Percentiles rank a stretch among this genome's conserved stretches.
These are phyloP conservation scores for Sclerotinia glacialis DNA, from an alignment of 2,329 filamentous ascomycete species.

Conservation along the genomic window DNA sequence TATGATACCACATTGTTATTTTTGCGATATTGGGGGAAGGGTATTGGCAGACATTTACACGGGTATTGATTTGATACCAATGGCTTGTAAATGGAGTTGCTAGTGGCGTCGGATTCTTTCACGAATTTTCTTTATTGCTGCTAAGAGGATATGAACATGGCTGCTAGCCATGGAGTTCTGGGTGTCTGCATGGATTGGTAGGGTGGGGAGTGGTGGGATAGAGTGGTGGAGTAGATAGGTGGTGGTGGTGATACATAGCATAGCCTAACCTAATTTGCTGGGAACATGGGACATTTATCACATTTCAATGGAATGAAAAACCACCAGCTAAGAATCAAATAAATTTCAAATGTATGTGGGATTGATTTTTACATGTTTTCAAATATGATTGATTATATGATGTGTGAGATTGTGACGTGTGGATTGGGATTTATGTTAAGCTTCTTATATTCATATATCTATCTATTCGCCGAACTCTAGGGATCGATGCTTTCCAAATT, in stretches of 20 bases:
- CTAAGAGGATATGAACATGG: background rate
- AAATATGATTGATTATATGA: background rate
- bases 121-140: background rate
- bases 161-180: background rate
- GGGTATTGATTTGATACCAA: background rate
- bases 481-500: background rate
- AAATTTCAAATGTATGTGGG: background rate
- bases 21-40: background rate
- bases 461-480: background rate
- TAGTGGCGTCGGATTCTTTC: background rate
- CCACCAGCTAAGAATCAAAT: background rate
- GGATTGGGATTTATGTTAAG: background rate
- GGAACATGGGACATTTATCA: background rate
- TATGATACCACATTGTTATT: slow-evolving; percentile 19
- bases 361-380: background rate
- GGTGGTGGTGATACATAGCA: background rate
- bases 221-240: background rate
- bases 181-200: background rate
- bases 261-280: background rate
- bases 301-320: background rate
- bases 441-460: background rate
- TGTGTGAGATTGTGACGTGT: background rate
- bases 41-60: background rate
- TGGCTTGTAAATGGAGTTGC: background rate
- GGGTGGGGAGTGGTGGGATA: background rate